phyloP scores from a whole-genome alignment of 345 rosid species.

The Eucalyptus polyanthemos region DNA sequence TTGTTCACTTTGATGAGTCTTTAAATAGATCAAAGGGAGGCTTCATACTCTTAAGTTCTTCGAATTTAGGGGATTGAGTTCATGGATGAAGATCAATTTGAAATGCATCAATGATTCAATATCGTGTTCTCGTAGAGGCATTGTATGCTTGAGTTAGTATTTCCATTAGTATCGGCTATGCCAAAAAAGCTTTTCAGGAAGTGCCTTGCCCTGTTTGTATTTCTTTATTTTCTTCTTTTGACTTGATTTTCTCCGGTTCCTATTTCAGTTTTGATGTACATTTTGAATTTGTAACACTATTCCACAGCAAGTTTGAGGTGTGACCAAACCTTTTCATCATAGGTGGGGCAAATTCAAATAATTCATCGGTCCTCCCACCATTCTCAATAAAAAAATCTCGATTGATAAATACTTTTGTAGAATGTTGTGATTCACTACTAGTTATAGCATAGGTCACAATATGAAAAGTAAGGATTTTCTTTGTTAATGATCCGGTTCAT shows the following conservation, averaged over 20 bases:
- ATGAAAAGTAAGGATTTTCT: background rate
- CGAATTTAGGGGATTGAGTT: background rate
- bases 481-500: rapidly evolving
- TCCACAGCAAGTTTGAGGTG: background rate
- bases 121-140: background rate
- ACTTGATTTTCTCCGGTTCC: background rate
- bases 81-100: background rate
- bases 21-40: background rate
- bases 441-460: background rate
- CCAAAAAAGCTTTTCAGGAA: background rate
- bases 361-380: background rate
- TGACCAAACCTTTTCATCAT: background rate
- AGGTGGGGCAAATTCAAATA: background rate
- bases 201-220: background rate
- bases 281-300: background rate
- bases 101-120: background rate
- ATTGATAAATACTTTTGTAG: background rate
- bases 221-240: background rate
- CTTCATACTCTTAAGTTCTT: background rate
- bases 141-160: background rate
- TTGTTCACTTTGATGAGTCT: background rate
- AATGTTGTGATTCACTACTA: background rate
- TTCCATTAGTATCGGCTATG: background rate
- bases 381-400: background rate
- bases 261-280: background rate